A percentile compares a stretch with the other conserved stretches of the same genome.
These are phyloP conservation scores for Fusarium mexicanum DNA, from an alignment of 2,329 filamentous ascomycete species.

Conservation along the genomic window DNA sequence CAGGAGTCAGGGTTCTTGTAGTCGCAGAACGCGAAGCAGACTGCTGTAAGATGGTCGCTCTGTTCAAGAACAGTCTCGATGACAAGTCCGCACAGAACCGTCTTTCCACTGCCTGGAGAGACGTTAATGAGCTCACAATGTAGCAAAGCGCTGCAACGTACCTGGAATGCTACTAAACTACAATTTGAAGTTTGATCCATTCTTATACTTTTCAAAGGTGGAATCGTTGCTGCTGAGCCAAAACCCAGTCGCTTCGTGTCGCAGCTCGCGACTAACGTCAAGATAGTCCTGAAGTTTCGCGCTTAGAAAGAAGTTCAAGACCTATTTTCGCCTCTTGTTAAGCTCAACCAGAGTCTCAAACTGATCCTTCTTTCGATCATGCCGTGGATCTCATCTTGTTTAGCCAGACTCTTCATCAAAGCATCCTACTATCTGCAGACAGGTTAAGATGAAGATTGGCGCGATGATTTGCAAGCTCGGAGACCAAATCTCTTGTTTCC, in stretches of 20 bases:
- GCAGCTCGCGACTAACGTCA: not conserved
- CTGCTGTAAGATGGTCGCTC: not conserved
- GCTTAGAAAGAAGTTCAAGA: not conserved
- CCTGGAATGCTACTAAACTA: not conserved
- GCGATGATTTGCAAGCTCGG: not conserved
- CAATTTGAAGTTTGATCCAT: not conserved
- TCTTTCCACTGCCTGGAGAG: not conserved
- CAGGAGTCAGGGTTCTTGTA: too few relatives aligned
- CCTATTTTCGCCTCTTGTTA: not conserved
- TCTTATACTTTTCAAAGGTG: not conserved
- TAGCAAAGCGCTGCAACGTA: not conserved
- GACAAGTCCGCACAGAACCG: not conserved
- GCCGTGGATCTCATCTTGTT: not conserved
- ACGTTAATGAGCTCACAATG: fast-evolving
- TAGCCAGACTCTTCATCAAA: not conserved
- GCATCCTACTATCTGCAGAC: not conserved
- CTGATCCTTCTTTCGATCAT: not conserved
- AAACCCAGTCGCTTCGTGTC: not conserved
- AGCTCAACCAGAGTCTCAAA: not conserved
- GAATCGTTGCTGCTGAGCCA: not conserved
- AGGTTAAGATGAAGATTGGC: not conserved
- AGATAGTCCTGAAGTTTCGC: not conserved
- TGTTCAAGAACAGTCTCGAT: not conserved
- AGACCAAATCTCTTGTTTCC: not conserved
- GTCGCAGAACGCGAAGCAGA: too few relatives aligned